Evolutionary conservation across 805 yeast species (phyloP).

Genomic region (Lachancea meyersii): DNA sequence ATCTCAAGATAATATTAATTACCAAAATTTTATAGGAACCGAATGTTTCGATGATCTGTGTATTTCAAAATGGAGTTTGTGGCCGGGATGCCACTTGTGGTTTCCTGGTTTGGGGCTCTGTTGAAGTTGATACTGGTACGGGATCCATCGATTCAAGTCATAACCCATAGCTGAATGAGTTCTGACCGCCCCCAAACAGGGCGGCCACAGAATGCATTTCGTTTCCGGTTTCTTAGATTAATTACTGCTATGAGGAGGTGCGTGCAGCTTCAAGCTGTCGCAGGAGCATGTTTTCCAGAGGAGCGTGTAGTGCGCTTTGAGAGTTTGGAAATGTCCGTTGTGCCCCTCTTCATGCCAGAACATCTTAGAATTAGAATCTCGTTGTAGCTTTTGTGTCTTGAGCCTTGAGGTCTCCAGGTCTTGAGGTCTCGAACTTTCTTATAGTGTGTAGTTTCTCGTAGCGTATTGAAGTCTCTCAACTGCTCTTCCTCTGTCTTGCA

Average conservation of each 20-base stretch:
- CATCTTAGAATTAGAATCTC: constrained; percentile 12
- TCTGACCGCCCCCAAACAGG: constrained; percentile 36
- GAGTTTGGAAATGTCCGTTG: constrained; percentile 30
- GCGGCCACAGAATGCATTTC: constrained; percentile 34
- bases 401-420: too few species aligned
- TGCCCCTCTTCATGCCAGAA: constrained; percentile 33
- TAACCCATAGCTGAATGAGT: constrained; percentile 37
- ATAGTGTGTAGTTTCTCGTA: too few species aligned
- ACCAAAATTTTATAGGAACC: constrained; percentile 34
- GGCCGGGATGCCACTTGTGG: constrained; percentile 4
- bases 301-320: constrained; percentile 26
- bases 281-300: constrained; percentile 29
- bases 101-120: constrained; percentile 12
- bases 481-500: too few species aligned
- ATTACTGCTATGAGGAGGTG: constrained; percentile 25
- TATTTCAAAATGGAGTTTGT: constrained; percentile 18
- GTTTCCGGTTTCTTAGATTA: constrained; percentile 40
- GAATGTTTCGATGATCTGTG: constrained; percentile 26
- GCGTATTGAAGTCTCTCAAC: too few species aligned
- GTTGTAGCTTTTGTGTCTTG: neutral
- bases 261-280: constrained; percentile 9
- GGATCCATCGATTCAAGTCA: constrained; percentile 23
- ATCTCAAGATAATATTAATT: constrained; percentile 38
- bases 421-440: too few species aligned
- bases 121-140: constrained; percentile 34